These are phyloP conservation scores for Aspergillus sclerotiicarbonarius DNA, from an alignment of 495 filamentous ascomycete genomes.

Conservation along the genomic window DNA sequence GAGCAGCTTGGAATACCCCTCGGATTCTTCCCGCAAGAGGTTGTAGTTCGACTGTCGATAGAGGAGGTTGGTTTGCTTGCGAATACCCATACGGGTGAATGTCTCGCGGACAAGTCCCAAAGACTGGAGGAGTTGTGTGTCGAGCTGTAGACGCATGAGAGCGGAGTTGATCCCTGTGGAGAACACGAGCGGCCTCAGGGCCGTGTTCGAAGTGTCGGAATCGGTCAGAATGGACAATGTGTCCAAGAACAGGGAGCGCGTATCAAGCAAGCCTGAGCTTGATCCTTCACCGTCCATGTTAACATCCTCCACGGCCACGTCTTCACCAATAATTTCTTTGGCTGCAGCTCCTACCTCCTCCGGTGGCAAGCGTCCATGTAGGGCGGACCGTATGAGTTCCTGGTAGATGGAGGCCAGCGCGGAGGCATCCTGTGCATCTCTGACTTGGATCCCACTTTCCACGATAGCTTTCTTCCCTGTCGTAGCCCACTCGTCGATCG, in stretches of 20 bases:
- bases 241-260: slow-evolving; percentile 75
- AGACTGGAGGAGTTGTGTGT: slow-evolving; percentile 67
- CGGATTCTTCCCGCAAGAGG: slow-evolving; percentile 88
- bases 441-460: slow-evolving; percentile 49
- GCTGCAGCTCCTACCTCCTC: slow-evolving; percentile 69
- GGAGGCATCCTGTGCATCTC: slow-evolving; percentile 61
- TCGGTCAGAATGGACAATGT: slow-evolving; percentile 69
- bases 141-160: slow-evolving; percentile 80
- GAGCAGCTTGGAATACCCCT: slow-evolving; percentile 87
- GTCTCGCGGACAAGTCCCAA: slow-evolving; percentile 79
- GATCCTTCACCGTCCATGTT: slow-evolving; percentile 33
- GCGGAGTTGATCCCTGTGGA: slow-evolving; percentile 68
- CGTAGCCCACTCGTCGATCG: slow-evolving; percentile 49
- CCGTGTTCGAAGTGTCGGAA: slow-evolving; percentile 54
- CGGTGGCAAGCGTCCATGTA: slow-evolving; percentile 65
- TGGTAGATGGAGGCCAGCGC: slow-evolving; percentile 73
- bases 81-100: slow-evolving; percentile 77
- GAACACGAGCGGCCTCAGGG: slow-evolving; percentile 55
- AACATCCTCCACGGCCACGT: slow-evolving; percentile 42
- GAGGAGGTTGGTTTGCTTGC: slow-evolving; percentile 84
- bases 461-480: slow-evolving; percentile 47
- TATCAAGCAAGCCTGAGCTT: slow-evolving; percentile 46
- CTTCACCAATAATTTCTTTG: slow-evolving; percentile 67
- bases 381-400: slow-evolving; percentile 72
- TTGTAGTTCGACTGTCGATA: slow-evolving; percentile 98